Base-by-base conservation (phyloP, 1,284 basidiomycete species). In the Thelephora terrestris region DNA sequence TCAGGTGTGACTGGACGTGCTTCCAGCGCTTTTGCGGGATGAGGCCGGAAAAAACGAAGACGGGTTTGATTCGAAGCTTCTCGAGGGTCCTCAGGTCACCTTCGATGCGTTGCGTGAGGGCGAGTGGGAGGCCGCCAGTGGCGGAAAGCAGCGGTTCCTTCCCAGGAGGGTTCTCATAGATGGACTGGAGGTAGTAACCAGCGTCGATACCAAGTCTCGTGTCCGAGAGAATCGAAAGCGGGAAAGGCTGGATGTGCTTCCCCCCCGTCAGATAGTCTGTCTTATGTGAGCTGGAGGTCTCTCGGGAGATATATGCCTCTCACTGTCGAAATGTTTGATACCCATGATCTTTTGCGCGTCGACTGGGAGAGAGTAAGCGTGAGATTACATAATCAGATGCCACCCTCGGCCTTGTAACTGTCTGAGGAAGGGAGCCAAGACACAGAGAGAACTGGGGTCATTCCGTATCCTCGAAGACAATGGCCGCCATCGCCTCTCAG, bases 171-270 rank as follows among this genome's bases (percentile, higher is more conserved):
- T 74, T 79, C 50, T 91, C 84, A 24, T 87, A 82, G 53, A 99
- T 75, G 48, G 77, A 74, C 47, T 84, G 77, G 43, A 99, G 76
- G 68, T 98, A 99, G 67, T 88, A 83, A 14, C 89, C 84, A 6
- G 93, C 91, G 74, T 99, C 96, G 63, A 99, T 98, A 44, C 95
- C 95, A 24, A 99, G 82, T 47, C 96, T 86, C 47, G 94, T 91
- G 64, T 96, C 91, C 43, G 88, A 79, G 47, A 99, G 76, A 5
- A 86, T 80, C 51, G 78, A 81, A 48, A 99, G 78, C 23, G 91
- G 82, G 47, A 87, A 81, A 43, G 83, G 85, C 66, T 91, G 84
- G 52, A 88, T 67, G 59, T 95, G 85, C 68, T 92, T 91, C 64
- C 89, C 83, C 71, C 95, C 91, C 27, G 76, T 66, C 57, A 97